Base-by-base conservation (phyloP, 1,139 yeast genomes). In the Diutina neorugosa region DNA sequence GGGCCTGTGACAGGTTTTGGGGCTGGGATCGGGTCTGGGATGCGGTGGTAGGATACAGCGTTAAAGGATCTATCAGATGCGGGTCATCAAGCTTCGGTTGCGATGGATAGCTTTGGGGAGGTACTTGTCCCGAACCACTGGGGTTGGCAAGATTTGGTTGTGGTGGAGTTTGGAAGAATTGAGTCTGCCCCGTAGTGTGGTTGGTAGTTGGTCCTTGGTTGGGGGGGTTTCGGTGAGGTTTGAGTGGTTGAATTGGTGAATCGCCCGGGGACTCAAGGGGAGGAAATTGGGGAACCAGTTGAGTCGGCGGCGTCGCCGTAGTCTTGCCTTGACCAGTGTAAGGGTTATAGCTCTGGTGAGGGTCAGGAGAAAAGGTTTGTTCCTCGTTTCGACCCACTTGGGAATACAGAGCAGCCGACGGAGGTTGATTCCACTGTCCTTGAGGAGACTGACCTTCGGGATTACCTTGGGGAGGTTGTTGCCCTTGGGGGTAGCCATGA, bases 301-400 rank as follows among this genome's bases (percentile, higher is more conserved):
- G 37, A 4, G 37, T 11, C 4, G 37, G 37, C n/a, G 37, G 37
- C 12, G 37, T 31, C 5, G 37, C 37, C 37, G 37, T 31, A 8
- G 43, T 40, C 9, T 14, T 9, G 18, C 48, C 48, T 14, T 25
- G 21, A 14, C 40, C 40, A 27, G 50, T 16, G 18, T 46, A 46
- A 8, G 50, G 50, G 40, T 46, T 46, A 14, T 46, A 46, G 16
- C 50, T 46, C 8, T 25, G 21, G 14, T 46, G 50, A n/a, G 31
- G 50, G 7, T 46, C 21, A 9, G 19, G 31, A 2, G 48, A 25
- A 11, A 44, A 44, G 9, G 34, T 23, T n/a, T 8, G 37, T 11
- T 4, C 37, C n/a, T 31, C 37, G n/a, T 31, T 27, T 27, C 11
- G 34, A 12, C 9, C 11, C 12, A 12, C 37, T 31, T 7, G 37